Conservation (phyloP, 345 rosid genomes). For the Hibiscus trionum region DNA sequence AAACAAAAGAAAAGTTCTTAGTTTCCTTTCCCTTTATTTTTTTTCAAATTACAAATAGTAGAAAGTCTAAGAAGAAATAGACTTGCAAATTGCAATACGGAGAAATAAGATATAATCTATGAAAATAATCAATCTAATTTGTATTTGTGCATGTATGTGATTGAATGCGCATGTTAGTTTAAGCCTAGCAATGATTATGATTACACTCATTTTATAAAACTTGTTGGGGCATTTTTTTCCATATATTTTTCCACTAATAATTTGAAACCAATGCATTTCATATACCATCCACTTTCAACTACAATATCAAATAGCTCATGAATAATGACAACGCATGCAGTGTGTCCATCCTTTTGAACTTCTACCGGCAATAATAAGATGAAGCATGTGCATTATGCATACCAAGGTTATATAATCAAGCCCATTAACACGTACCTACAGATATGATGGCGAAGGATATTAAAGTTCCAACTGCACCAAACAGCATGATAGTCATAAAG, state of each 20-base stretch:
- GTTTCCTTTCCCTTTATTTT: no score
- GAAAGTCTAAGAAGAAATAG: no score
- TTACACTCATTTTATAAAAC: neutral
- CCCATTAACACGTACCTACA: constrained; percentile 37
- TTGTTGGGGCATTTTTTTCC: neutral
- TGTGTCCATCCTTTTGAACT: neutral
- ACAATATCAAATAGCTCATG: neutral
- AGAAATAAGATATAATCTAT: neutral
- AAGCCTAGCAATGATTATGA: neutral
- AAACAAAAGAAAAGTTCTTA: no score
- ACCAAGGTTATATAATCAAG: neutral
- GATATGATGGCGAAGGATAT: constrained; percentile 80
- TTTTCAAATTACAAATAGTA: no score
- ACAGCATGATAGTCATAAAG: constrained; percentile 88
- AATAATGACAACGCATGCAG: neutral
- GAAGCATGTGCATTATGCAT: neutral
- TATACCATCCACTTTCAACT: neutral
- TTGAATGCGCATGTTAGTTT: neutral
- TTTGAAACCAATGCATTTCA: neutral
- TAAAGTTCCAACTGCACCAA: constrained; percentile 91
- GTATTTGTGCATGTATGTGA: neutral
- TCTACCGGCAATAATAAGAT: neutral
- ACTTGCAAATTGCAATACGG: neutral
- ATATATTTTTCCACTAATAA: neutral
- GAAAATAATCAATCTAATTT: neutral